These are phyloP conservation scores for Mycena galericulata DNA, from an alignment of 768 basidiomycete genomes.

Conservation along the genomic window DNA sequence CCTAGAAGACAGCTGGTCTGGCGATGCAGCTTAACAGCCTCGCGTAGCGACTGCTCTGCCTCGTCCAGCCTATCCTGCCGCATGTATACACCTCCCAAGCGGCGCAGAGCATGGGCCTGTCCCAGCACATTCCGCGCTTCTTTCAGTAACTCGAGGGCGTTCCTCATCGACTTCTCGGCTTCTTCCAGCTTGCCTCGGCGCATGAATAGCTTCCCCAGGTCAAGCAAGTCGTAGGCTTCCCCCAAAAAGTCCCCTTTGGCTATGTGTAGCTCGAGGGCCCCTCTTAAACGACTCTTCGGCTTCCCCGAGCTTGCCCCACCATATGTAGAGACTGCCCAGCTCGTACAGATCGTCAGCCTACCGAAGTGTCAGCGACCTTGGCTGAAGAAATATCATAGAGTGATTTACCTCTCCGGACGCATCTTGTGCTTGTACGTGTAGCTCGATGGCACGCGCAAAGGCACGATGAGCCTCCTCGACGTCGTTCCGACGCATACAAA, in stretches of 20 bases:
- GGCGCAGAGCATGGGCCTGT: constrained; percentile 27
- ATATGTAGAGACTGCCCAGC: constrained; percentile 29
- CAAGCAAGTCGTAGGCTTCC: constrained; percentile 30
- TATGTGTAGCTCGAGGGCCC: constrained; percentile 27
- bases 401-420: constrained; percentile 24
- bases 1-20: constrained; percentile 30
- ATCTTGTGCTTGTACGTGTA: constrained; percentile 27
- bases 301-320: constrained; percentile 31
- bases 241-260: constrained; percentile 9
- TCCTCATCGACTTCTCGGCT: constrained; percentile 20
- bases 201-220: constrained; percentile 34
- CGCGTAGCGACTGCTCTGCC: constrained; percentile 32
- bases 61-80: constrained; percentile 33
- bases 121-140: constrained; percentile 22
- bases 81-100: constrained; percentile 34
- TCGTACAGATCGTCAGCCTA: constrained; percentile 33
- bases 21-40: constrained; percentile 33
- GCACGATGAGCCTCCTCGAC: constrained; percentile 27
- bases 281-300: constrained; percentile 27
- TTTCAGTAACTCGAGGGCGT: constrained; percentile 22
- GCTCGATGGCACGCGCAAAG: constrained; percentile 19
- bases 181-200: constrained; percentile 26
- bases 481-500: constrained; percentile 34
- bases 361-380: neutral
- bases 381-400: neutral